These are phyloP conservation scores for Alisma plantagoaquatica DNA, from an alignment of 106 monocot genomes.

Conservation along the genomic window DNA sequence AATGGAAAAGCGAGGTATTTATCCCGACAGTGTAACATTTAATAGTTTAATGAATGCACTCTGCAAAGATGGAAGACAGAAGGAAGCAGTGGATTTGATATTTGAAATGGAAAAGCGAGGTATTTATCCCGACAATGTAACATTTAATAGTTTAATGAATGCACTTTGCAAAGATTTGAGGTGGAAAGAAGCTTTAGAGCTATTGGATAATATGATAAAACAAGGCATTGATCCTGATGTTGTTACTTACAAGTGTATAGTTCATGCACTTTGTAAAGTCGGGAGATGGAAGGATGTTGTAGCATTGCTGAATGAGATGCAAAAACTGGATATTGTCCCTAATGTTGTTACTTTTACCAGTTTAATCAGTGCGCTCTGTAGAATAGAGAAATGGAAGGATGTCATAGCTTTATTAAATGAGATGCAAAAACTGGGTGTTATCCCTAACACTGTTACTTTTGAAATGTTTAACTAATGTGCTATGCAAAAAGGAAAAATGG, in stretches of 20 bases:
- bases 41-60: conserved; percentile 23
- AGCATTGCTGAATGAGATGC: conserved; percentile 13
- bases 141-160: conserved; percentile 20
- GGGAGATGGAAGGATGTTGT: conserved; percentile 9
- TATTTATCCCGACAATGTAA: conserved; percentile 11
- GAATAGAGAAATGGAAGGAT: no score
- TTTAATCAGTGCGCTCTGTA: no score
- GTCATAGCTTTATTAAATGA: no score
- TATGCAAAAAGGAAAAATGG: no score
- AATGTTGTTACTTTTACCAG: conserved; percentile 25
- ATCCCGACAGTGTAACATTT: conserved; percentile 19
- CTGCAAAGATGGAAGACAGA: conserved; percentile 6
- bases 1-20: conserved; percentile 16
- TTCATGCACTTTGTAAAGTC: conserved; percentile 21
- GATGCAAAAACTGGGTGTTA: no score
- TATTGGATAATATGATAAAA: conserved; percentile 11
- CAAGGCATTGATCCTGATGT: conserved; percentile 15
- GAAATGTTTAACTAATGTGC: no score
- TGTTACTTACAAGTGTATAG: conserved; percentile 20
- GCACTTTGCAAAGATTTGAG: conserved; percentile 7
- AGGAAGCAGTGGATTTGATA: conserved; percentile 14
- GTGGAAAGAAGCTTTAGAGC: conserved; percentile 7
- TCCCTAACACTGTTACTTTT: no score
- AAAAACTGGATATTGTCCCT: conserved; percentile 5
- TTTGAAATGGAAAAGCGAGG: conserved; percentile 13